These are phyloP conservation scores for Colletotrichum lupini DNA, from an alignment of 2,329 filamentous ascomycete genomes.

Conservation along the genomic window DNA sequence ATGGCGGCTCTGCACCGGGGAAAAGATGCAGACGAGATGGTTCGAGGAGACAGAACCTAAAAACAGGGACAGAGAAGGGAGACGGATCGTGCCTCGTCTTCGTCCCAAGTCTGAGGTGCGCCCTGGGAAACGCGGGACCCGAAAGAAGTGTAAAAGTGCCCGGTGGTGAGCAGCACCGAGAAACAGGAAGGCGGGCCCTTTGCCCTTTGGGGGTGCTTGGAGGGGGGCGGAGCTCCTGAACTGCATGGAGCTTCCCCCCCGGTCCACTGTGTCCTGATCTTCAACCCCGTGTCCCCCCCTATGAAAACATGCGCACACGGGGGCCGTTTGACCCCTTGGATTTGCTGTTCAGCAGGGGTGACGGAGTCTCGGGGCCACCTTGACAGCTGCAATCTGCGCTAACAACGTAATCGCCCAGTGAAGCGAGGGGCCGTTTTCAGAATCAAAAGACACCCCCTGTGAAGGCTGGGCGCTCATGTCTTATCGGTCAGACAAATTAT, in stretches of 20 bases:
- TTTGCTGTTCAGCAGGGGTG: slow-evolving; percentile 14
- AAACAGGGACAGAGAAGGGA: background rate
- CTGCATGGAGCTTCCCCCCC: background rate
- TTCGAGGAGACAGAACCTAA: background rate
- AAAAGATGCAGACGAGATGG: slow-evolving; percentile 8
- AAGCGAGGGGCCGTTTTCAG: background rate
- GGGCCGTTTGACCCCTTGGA: slow-evolving; percentile 17
- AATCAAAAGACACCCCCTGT: background rate
- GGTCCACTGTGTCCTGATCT: slow-evolving; percentile 17
- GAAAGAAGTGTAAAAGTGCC: background rate
- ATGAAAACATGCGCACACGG: slow-evolving; percentile 30
- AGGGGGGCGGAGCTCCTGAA: background rate
- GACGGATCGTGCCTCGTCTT: slow-evolving; percentile 20
- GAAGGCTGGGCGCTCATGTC: background rate
- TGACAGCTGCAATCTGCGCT: slow-evolving; percentile 23
- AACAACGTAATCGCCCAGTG: slow-evolving; percentile 10
- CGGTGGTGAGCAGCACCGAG: background rate
- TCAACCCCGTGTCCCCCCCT: slow-evolving; percentile 10
- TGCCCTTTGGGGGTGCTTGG: background rate
- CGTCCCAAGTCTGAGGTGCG: slow-evolving; percentile 23
- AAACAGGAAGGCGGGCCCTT: background rate
- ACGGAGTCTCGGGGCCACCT: background rate
- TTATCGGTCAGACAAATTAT: background rate
- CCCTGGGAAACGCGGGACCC: slow-evolving; percentile 7
- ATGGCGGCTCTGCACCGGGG: slow-evolving; percentile 24